Base-by-base conservation (phyloP, 2,329 filamentous ascomycete species). In the Tricladium varicosporioides region DNA sequence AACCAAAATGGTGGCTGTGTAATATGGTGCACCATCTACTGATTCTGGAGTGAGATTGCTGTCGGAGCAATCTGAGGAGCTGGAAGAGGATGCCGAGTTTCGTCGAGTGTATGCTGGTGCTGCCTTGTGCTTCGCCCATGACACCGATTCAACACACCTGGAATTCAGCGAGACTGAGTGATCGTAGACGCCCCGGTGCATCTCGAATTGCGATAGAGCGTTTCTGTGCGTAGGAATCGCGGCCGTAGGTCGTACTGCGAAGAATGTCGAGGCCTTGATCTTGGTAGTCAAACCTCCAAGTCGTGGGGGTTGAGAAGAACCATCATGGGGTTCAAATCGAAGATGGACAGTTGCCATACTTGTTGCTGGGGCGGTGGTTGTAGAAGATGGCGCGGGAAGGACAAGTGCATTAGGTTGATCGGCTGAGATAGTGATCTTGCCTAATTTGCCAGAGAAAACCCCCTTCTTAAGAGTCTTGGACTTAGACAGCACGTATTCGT, bases 1-100 rank as follows among this genome's bases (percentile, higher is more conserved):
- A 1, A 89, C 80, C 1, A 87, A 68, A 36, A 90, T 73, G n/a
- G 76, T 76, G 5, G 85, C 78, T 2, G 82, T 85, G 71, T 87
- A 89, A 71, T 66, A 66, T 9, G 51, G 33, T 18, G 54, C 54
- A 18, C 45, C 45, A 5, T 59, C 42, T 46, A 56, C 50, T 11
- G 54, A 43, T 13, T 46, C 32, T 7, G 56, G 31, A n/a, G 51
- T 31, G 31, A 61, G 18, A 8, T 22, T 9, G 46, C 48, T 52
- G 33, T 66, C 65, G 2, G 65, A 66, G 16, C 45, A 62, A 27
- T 66, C 63, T 5, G 66, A 65, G 4, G 65, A 67, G 27, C 56
- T 58, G 10, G 59, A 62, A 8, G 68, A 70, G 19, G 62, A 63
- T n/a, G 63, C 60, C 7, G 69, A 70, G 40, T 59, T 57, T 32